Evolutionary conservation across 2,329 filamentous ascomycete species (phyloP).

Genomic region (Fusarium buharicum): DNA sequence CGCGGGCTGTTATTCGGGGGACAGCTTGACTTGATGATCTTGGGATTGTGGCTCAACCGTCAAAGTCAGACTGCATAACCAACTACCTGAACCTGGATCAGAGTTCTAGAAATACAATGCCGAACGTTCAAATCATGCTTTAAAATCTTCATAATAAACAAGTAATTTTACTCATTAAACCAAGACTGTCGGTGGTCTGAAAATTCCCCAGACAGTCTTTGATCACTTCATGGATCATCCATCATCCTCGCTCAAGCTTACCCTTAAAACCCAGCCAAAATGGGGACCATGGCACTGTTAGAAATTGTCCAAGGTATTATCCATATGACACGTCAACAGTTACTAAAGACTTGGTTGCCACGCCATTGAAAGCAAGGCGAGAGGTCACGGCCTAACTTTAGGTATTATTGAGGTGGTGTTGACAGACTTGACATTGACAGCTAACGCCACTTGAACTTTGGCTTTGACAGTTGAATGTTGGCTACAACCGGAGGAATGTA

Average conservation of each 20-base stretch:
- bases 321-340: conserved; percentile 25
- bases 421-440: too few relatives aligned
- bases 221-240: conserved; percentile 1
- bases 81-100: background rate
- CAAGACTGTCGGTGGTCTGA: background rate
- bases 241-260: conserved; percentile 5
- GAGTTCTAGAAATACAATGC: too few relatives aligned
- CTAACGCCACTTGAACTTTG: conserved; percentile 14
- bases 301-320: background rate
- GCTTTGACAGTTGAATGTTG: conserved; percentile 6
- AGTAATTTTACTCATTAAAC: background rate
- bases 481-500: conserved; percentile 12
- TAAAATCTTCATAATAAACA: background rate
- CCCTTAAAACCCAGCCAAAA: background rate
- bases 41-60: background rate
- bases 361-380: conserved; percentile 13
- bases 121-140: background rate
- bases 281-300: background rate
- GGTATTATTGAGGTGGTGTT: background rate
- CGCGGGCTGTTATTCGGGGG: background rate
- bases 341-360: conserved; percentile 11
- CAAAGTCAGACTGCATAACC: background rate
- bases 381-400: background rate
- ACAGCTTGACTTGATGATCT: background rate
- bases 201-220: background rate